Evolutionary conservation across 176 grass and related monocot species (phyloP).

Genomic region (Eleusine coracana): DNA sequence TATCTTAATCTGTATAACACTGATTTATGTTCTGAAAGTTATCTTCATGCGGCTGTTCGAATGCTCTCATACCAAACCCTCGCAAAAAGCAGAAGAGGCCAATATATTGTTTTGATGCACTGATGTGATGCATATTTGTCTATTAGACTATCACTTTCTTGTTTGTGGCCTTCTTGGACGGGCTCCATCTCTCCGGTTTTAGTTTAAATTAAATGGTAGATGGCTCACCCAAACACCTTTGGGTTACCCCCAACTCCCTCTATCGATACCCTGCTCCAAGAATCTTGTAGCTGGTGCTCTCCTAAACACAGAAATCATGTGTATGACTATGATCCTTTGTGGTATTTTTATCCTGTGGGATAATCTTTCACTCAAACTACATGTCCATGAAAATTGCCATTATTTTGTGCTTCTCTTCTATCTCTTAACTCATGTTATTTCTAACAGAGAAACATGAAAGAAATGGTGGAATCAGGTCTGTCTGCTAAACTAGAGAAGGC

Average conservation of each 20-base stretch:
- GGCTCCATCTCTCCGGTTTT: neutral
- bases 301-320: neutral
- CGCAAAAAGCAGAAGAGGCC: neutral
- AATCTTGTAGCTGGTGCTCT: neutral
- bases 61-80: constrained; percentile 1
- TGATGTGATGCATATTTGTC: constrained; percentile 22
- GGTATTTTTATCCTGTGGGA: constrained; percentile 22
- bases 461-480: constrained; percentile 91
- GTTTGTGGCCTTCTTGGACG: neutral
- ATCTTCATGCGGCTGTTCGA: neutral
- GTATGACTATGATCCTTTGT: constrained; percentile 39
- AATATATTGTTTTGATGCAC: constrained; percentile 28
- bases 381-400: neutral
- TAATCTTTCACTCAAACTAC: constrained; percentile 28
- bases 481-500: constrained; percentile 95
- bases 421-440: constrained; percentile 37
- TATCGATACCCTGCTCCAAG: neutral
- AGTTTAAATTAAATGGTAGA: neutral
- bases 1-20: constrained; percentile 3
- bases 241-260: neutral
- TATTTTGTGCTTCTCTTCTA: constrained; percentile 12
- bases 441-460: constrained; percentile 92
- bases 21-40: constrained; percentile 13
- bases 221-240: neutral
- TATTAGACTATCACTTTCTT: constrained; percentile 17